Conservation (phyloP, 1,284 basidiomycete species). For the Leccinum insolens region DNA sequence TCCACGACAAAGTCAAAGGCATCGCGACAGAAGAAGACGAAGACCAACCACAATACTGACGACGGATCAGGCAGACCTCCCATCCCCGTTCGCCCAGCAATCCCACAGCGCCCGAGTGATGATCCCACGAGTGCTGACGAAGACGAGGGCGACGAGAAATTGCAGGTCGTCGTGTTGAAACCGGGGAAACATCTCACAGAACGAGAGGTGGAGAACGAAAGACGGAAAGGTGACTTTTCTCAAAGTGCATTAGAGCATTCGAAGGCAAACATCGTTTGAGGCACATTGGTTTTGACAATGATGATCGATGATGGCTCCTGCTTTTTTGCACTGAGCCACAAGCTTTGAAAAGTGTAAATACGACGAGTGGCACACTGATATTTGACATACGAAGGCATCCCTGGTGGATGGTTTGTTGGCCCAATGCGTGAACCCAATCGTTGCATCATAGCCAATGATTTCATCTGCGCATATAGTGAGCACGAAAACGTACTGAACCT, state of each 20-base stretch:
- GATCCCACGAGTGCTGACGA: conserved; percentile 78
- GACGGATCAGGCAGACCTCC: conserved; percentile 69
- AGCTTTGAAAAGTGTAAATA: conserved; percentile 36
- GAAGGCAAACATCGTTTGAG: conserved; percentile 84
- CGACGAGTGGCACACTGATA: not conserved
- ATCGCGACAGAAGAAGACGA: conserved; percentile 43
- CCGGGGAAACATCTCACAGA: conserved; percentile 82
- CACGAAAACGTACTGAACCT: not conserved
- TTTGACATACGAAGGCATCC: conserved; percentile 58
- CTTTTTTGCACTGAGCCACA: conserved; percentile 44
- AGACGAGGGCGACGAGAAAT: conserved; percentile 78
- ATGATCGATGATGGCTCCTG: conserved; percentile 48
- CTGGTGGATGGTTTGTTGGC: conserved; percentile 57
- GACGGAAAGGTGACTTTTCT: conserved; percentile 63
- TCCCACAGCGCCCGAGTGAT: conserved; percentile 69
- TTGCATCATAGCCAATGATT: conserved; percentile 66
- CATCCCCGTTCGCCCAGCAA: conserved; percentile 73
- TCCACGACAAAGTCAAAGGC: conserved; percentile 62
- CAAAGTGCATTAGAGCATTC: conserved; percentile 88
- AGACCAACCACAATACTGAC: conserved; percentile 43
- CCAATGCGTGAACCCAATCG: conserved; percentile 75
- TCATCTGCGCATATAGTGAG: conserved; percentile 44
- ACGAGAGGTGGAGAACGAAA: conserved; percentile 75
- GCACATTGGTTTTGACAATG: conserved; percentile 76
- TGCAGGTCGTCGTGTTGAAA: conserved; percentile 83